These are phyloP conservation scores for Sambucus nigra DNA, from an alignment of 129 eudicot genomes.

Conservation along the genomic window DNA sequence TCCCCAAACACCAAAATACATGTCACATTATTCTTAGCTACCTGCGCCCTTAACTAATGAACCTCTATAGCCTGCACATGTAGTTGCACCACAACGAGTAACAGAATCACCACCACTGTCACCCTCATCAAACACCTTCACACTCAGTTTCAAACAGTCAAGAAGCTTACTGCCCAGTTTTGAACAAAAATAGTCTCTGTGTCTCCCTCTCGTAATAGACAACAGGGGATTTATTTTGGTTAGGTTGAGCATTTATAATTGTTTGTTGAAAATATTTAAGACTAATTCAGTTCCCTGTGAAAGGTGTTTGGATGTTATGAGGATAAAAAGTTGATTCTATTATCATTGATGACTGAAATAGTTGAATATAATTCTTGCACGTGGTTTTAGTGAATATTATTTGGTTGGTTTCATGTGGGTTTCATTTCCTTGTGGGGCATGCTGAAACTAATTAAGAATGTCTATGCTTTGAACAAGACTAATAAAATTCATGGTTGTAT, in stretches of 20 bases:
- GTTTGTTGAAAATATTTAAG: not conserved
- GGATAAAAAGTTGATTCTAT: too few species aligned
- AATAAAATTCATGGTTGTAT: too few species aligned
- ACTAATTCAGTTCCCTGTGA: not conserved
- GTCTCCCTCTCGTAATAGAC: not conserved
- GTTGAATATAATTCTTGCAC: too few species aligned
- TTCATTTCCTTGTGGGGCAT: too few species aligned
- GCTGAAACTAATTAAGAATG: too few species aligned
- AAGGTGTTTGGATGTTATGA: not conserved
- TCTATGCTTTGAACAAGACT: too few species aligned
- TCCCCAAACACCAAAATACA: slow-evolving; percentile 61
- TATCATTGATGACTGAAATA: too few species aligned
- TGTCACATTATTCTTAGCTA: slow-evolving; percentile 32
- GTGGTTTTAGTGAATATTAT: too few species aligned
- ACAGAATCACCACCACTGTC: slow-evolving; percentile 7
- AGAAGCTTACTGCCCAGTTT: not conserved
- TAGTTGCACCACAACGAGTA: slow-evolving; percentile 3
- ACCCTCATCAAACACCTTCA: slow-evolving; percentile 2
- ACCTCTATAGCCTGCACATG: slow-evolving; percentile 14
- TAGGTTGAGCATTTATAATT: slow-evolving; percentile 1
- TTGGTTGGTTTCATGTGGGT: too few species aligned
- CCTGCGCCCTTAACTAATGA: slow-evolving; percentile 19
- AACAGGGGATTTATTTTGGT: not conserved
- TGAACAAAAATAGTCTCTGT: not conserved
- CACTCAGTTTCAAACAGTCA: not conserved